Evolutionary conservation across 2,329 filamentous ascomycete genomes (phyloP).

Genomic region (Aspergillus texensis): DNA sequence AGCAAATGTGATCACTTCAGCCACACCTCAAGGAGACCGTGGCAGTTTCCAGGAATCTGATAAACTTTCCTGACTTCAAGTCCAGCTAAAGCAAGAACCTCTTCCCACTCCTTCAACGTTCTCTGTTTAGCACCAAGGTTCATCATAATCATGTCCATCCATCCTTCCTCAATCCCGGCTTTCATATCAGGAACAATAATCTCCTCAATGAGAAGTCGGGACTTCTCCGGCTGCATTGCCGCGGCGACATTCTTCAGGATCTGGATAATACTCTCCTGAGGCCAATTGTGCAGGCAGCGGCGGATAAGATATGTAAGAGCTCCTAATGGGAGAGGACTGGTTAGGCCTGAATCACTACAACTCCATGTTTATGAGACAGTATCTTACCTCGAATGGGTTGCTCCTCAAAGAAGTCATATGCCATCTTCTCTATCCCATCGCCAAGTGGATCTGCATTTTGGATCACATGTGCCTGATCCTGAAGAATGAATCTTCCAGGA

Average conservation of each 20-base stretch:
- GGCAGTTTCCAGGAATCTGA: background rate
- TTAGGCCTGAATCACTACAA: background rate
- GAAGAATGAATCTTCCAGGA: background rate
- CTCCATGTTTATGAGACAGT: accelerated
- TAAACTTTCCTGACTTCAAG: background rate
- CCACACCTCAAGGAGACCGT: background rate
- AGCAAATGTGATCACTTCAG: background rate
- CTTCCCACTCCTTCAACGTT: background rate
- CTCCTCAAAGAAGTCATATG: background rate
- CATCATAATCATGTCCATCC: background rate
- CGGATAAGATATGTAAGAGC: background rate
- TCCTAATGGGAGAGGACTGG: background rate
- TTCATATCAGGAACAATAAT: background rate
- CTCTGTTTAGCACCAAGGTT: background rate
- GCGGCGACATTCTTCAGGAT: background rate
- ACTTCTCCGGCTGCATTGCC: background rate
- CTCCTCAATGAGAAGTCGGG: background rate
- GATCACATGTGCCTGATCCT: background rate
- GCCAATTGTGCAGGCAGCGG: background rate
- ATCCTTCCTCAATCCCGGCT: background rate
- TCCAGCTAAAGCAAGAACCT: background rate
- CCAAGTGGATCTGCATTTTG: background rate
- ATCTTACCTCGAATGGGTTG: slow-evolving; percentile 44
- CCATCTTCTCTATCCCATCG: background rate
- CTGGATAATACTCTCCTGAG: background rate